Conservation (phyloP, 1,139 yeast species). For the Spathaspora sp. region DNA sequence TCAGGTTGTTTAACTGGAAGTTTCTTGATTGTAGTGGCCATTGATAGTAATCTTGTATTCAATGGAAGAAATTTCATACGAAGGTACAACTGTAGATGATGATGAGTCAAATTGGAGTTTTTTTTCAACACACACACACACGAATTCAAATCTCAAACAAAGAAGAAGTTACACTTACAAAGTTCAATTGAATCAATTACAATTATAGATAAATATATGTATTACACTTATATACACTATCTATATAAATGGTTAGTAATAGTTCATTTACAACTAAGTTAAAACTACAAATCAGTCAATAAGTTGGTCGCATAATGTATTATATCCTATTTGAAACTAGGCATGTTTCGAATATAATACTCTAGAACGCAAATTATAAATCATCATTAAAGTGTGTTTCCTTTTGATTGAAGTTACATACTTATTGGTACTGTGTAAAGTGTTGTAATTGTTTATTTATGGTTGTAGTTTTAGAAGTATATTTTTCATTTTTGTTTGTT, state of each 20-base stretch:
- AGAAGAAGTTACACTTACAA: too few relatives aligned
- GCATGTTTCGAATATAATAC: slow-evolving; percentile 43
- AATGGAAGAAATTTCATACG: slow-evolving; percentile 8
- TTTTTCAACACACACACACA: too few relatives aligned
- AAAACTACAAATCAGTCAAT: slow-evolving; percentile 10
- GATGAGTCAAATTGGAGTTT: not conserved
- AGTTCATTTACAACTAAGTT: not conserved
- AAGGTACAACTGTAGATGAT: too few relatives aligned
- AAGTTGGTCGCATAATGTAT: slow-evolving; percentile 45
- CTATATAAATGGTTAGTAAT: not conserved
- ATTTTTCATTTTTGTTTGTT: not conserved
- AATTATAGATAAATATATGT: too few relatives aligned
- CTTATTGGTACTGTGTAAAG: not conserved
- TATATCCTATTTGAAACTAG: slow-evolving; percentile 42
- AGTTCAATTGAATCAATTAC: too few relatives aligned
- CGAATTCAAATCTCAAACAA: not conserved
- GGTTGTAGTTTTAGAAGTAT: not conserved
- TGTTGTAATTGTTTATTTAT: not conserved
- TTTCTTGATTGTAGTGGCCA: slow-evolving; percentile 28
- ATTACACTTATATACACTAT: not conserved
- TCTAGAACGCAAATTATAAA: slow-evolving; percentile 55
- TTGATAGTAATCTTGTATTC: slow-evolving; percentile 15
- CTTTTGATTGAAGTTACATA: slow-evolving; percentile 1
- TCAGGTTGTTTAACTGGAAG: slow-evolving; percentile 36
- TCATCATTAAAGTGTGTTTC: slow-evolving; percentile 34